These are phyloP conservation scores for Datisca glomerata DNA, from an alignment of 306 rosid genomes.

Conservation along the genomic window DNA sequence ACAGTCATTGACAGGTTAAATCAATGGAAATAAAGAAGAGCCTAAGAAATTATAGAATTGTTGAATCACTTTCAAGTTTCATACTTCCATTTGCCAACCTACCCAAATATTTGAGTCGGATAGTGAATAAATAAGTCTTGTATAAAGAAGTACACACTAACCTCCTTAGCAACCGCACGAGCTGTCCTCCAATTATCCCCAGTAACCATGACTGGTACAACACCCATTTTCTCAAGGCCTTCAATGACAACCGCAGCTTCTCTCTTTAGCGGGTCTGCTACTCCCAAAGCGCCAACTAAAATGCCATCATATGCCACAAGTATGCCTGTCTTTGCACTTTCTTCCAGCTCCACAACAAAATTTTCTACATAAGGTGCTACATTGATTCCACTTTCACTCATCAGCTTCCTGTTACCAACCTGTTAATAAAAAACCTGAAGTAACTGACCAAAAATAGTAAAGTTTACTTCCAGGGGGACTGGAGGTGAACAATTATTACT, in stretches of 20 bases:
- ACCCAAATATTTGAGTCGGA: no score
- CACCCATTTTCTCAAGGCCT: conserved; percentile 88
- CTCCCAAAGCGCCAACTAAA: conserved; percentile 72
- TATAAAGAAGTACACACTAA: conserved; percentile 18
- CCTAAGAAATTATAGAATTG: no score
- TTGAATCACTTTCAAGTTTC: not conserved
- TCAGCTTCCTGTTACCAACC: conserved; percentile 91
- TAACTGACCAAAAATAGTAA: conserved; percentile 19
- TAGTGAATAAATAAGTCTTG: no score
- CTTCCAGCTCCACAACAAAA: conserved; percentile 73
- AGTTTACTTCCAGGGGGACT: conserved; percentile 2
- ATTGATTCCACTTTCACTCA: conserved; percentile 59
- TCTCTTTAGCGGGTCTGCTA: conserved; percentile 91
- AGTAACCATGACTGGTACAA: conserved; percentile 82
- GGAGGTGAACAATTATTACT: not conserved
- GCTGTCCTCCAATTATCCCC: conserved; percentile 99
- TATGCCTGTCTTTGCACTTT: conserved; percentile 81
- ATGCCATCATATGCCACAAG: conserved; percentile 54
- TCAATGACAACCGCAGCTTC: conserved; percentile 88
- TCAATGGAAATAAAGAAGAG: no score
- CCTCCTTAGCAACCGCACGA: conserved; percentile 81
- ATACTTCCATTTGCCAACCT: not conserved
- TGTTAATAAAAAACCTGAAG: conserved; percentile 22
- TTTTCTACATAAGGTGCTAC: conserved; percentile 61
- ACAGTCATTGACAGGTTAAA: no score